Conservation (phyloP, 257 asterid species). For the Primulina eburnea region DNA sequence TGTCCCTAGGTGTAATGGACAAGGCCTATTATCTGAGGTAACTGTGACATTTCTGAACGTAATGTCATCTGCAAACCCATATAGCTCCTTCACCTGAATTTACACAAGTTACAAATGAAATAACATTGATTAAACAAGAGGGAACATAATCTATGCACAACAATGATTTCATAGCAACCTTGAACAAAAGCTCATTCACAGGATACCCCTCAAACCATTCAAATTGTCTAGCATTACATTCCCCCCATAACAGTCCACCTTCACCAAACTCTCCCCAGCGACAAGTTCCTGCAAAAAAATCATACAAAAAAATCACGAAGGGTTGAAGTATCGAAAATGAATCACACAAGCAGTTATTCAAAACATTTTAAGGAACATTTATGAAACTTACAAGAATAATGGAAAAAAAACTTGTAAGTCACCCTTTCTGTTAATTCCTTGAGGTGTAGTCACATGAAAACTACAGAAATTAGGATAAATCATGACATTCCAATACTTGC, state of each 20-base stretch:
- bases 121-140: neutral
- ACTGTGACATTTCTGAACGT: conserved; percentile 80
- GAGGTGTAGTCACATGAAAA: conserved; percentile 4
- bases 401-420: neutral
- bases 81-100: conserved; percentile 85
- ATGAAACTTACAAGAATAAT: neutral
- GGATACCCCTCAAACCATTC: conserved; percentile 90
- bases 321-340: conserved; percentile 23
- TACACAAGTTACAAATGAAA: conserved; percentile 23
- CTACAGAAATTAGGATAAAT: conserved; percentile 3
- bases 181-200: conserved; percentile 56
- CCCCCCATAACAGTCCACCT: conserved; percentile 98
- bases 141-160: conserved; percentile 14
- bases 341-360: conserved; percentile 15
- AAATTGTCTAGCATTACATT: conserved; percentile 70
- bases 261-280: conserved; percentile 99
- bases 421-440: conserved; percentile 10
- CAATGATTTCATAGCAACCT: conserved; percentile 46
- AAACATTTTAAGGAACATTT: neutral
- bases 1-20: conserved; percentile 87
- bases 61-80: conserved; percentile 71
- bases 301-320: neutral
- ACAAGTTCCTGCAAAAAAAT: conserved; percentile 59
- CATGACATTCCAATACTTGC: neutral
- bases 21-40: conserved; percentile 83